Conservation (phyloP, 306 rosid species). For the Hylodesmum podocarpum region DNA sequence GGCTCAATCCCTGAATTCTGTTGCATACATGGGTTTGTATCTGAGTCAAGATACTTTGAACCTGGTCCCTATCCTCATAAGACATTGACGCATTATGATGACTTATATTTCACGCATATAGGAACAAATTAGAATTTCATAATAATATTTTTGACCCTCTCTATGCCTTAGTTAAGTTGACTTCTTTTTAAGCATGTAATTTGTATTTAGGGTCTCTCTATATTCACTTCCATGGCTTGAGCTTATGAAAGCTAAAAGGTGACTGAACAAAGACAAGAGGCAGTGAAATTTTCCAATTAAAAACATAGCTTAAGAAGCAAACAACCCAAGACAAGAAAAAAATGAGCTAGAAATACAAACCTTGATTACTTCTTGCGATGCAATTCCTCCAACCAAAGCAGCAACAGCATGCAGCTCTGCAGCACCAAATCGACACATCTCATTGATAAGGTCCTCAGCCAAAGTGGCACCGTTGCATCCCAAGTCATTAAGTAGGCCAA, state of each 20-base stretch:
- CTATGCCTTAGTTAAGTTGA: neutral
- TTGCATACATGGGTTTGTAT: neutral
- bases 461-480: constrained; percentile 84
- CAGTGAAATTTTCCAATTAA: neutral
- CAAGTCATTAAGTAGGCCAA: constrained; percentile 74
- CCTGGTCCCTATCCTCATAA: neutral
- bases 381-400: constrained; percentile 94
- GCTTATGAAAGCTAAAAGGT: neutral
- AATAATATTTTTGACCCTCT: neutral
- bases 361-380: constrained; percentile 98
- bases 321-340: neutral
- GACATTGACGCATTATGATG: neutral
- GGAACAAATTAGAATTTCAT: neutral
- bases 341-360: constrained; percentile 39
- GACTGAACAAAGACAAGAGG: neutral
- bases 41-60: neutral
- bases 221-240: neutral
- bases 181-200: neutral
- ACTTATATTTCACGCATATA: neutral
- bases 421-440: constrained; percentile 98
- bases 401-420: constrained; percentile 93
- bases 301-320: neutral
- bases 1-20: neutral
- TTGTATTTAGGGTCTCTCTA: neutral
- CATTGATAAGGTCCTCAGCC: constrained; percentile 93